Percentiles rank a stretch among this genome's conserved stretches.
Evolutionary conservation across 2,329 filamentous ascomycete species (phyloP).

Genomic region (Microascus cirrosus): DNA sequence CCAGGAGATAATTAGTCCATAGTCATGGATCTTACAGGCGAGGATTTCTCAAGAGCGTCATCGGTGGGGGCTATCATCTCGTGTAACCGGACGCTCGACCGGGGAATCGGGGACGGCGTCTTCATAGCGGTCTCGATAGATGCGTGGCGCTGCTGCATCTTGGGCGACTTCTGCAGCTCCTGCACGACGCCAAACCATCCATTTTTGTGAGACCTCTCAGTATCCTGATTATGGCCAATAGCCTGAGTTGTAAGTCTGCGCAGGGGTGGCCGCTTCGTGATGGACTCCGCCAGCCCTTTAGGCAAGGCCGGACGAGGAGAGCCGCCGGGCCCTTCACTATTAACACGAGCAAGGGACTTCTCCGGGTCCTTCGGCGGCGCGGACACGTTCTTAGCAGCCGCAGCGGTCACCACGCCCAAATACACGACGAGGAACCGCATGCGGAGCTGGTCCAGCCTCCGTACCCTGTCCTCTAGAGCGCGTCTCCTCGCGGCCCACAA

Average conservation of each 20-base stretch:
- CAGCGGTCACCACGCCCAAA: slow-evolving; percentile 43
- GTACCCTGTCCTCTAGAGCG: slow-evolving; percentile 44
- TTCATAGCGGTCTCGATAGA: slow-evolving; percentile 49
- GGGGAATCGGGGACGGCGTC: slow-evolving; percentile 13
- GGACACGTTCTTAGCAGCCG: not conserved
- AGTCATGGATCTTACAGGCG: not conserved
- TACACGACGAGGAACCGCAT: slow-evolving; percentile 56
- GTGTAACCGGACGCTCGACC: not conserved
- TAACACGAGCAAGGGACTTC: slow-evolving; percentile 5
- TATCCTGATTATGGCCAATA: slow-evolving; percentile 38
- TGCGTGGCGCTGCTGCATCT: slow-evolving; percentile 50
- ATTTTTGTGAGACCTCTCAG: slow-evolving; percentile 30
- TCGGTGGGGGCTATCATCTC: not conserved
- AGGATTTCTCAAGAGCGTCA: not conserved
- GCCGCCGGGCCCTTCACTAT: slow-evolving; percentile 14
- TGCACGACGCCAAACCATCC: slow-evolving; percentile 54
- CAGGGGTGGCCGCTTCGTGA: slow-evolving; percentile 33
- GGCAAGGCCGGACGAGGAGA: slow-evolving; percentile 14
- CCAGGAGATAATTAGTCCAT: not conserved
- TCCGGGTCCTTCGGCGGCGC: slow-evolving; percentile 8
- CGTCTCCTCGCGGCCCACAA: slow-evolving; percentile 46
- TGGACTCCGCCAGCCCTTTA: slow-evolving; percentile 29
- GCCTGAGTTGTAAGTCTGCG: slow-evolving; percentile 42
- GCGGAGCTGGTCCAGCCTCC: slow-evolving; percentile 47
- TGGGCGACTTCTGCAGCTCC: slow-evolving; percentile 49